phyloP scores from a whole-genome alignment of 257 asterid genomes.

The Plantago major region DNA sequence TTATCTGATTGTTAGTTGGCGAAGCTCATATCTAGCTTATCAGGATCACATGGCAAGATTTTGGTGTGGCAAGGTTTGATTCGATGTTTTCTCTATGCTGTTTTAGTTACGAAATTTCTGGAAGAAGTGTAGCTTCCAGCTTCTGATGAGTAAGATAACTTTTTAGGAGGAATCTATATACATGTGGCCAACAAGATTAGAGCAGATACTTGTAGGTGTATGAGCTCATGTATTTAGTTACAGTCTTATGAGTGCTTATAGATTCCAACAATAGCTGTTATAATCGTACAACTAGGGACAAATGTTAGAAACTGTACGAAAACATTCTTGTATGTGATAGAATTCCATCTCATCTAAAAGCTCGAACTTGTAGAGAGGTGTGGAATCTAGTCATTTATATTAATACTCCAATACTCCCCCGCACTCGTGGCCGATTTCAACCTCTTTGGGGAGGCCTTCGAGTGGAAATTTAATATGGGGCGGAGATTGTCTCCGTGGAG shows the following conservation, averaged over 20 bases:
- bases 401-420: no score
- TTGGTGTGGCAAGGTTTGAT: not conserved
- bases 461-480: no score
- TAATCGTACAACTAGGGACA: no score
- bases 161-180: not conserved
- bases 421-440: no score
- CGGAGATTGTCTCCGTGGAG: no score
- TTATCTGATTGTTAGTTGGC: not conserved
- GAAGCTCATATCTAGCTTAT: not conserved
- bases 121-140: no score
- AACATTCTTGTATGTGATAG: no score
- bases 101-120: not conserved
- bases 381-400: no score
- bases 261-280: not conserved
- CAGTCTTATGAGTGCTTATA: not conserved
- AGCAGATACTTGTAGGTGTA: not conserved
- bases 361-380: no score
- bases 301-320: no score
- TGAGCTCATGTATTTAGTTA: not conserved
- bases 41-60: not conserved
- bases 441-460: no score
- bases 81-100: not conserved
- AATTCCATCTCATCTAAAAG: no score
- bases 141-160: not conserved
- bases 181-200: not conserved